Evolutionary conservation across 2,329 filamentous ascomycete genomes (phyloP), one percentile per base, ranked within the genome.

Genomic region (Ophiostoma pallidulum): DNA sequence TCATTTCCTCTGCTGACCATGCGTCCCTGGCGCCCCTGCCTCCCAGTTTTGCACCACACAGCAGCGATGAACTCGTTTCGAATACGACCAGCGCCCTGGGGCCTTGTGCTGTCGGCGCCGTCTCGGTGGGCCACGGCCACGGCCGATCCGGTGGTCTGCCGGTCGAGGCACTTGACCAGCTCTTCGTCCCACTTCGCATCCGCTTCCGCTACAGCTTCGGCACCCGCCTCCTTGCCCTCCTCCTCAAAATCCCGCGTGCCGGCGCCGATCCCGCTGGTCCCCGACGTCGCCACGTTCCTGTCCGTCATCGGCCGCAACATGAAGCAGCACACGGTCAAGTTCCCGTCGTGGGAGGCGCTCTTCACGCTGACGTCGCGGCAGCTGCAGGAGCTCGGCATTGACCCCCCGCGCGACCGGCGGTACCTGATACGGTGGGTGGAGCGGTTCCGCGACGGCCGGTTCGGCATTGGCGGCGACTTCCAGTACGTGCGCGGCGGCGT

Each of bases 391-490:
- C 74, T 92, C 16, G 91, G 92, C 48, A 75, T 97, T 53, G 91
- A 97, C 63, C 88, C 89, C 13, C 77, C 91, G 16, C 82, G 91
- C 38, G 78, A 80, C 55, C 78, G 92, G 53, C 75, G 83, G 49
- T 98, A 97, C 62, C 76, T 98, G 14, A 70, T 97, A 41, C 79
- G 82, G 54, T 96, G 91, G 87, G 78, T 89, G 57, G 82, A 95
- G 58, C 82, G 84, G 59, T 97, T 92, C 66, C 75, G 85, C 53
- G 77, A 79, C 41, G 88, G 87, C 6, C 70, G 81, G 19, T 84
- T 83, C 58, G 91, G 91, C 13, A 75, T 87, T 19, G 91, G 89
- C 12, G 91, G 89, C 24, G 88, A 96, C 63, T 73, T 94, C 54
- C 71, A 79, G 57, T 72, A 84, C 61, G 88, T 95, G 38, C 64